A percentile compares a stretch with the other conserved stretches of the same genome.
Evolutionary conservation across 441 rosid genomes (phyloP).

Genomic region (Hura crepitans): DNA sequence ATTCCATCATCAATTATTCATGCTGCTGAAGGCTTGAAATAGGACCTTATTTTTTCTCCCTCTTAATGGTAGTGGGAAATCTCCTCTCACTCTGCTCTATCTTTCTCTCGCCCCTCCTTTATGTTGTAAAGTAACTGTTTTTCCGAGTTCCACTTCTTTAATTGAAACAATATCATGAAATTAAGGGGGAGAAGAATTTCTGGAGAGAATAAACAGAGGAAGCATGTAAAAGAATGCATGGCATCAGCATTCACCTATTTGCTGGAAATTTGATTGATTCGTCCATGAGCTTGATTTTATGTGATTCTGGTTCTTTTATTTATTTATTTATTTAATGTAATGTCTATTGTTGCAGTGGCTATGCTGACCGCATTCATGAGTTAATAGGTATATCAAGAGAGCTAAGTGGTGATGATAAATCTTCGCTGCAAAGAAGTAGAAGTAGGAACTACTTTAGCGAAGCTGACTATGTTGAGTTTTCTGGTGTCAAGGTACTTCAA

Average conservation of each 20-base stretch:
- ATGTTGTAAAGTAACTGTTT: neutral
- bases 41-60: neutral
- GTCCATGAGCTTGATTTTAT: neutral
- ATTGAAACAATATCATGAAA: neutral
- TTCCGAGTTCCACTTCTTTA: neutral
- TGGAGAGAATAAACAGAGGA: constrained; percentile 2
- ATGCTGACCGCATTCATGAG: constrained; percentile 98
- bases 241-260: neutral
- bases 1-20: constrained; percentile 22
- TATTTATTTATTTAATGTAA: too few species aligned
- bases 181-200: neutral
- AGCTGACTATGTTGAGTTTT: constrained; percentile 86
- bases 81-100: too few species aligned
- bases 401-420: constrained; percentile 56
- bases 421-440: constrained; percentile 60
- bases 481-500: constrained; percentile 80
- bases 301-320: constrained; percentile 2
- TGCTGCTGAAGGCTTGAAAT: constrained; percentile 10
- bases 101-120: neutral
- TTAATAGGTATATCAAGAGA: constrained; percentile 82
- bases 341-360: constrained; percentile 61
- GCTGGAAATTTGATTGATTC: neutral
- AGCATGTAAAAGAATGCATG: neutral
- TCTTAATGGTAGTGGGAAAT: neutral
- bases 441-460: constrained; percentile 74